Evolutionary conservation across 1,139 yeast genomes (phyloP).

Genomic region (Debaryomyces sp.): DNA sequence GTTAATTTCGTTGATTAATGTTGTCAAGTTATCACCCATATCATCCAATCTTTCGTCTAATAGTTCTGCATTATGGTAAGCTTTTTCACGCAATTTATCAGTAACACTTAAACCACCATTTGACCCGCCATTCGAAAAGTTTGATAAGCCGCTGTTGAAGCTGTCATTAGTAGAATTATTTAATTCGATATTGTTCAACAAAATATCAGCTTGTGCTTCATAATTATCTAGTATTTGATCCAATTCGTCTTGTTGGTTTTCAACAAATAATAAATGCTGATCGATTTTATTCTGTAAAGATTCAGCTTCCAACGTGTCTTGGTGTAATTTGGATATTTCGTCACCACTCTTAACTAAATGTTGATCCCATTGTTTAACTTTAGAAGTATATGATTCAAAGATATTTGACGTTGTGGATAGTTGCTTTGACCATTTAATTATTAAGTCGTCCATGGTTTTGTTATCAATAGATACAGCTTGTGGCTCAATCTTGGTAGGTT

Average conservation of each 20-base stretch:
- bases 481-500: constrained; percentile 58
- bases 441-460: constrained; percentile 89
- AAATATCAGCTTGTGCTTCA: constrained; percentile 78
- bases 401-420: constrained; percentile 70
- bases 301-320: constrained; percentile 81
- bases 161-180: constrained; percentile 16
- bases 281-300: constrained; percentile 84
- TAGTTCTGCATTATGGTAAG: constrained; percentile 84
- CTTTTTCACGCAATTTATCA: constrained; percentile 89
- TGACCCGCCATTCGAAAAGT: constrained; percentile 9
- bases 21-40: constrained; percentile 72
- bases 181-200: constrained; percentile 48
- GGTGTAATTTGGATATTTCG: constrained; percentile 75
- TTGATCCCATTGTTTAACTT: constrained; percentile 83
- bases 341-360: constrained; percentile 84
- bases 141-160: constrained; percentile 6
- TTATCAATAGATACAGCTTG: constrained; percentile 81
- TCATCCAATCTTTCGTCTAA: constrained; percentile 80
- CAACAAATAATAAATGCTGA: constrained; percentile 82
- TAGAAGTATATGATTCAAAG: constrained; percentile 75
- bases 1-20: constrained; percentile 84
- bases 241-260: constrained; percentile 89
- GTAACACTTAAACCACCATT: constrained; percentile 39
- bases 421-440: constrained; percentile 91
- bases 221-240: constrained; percentile 81